A percentile compares a stretch with the other conserved stretches of the same genome.
Conservation (phyloP, 768 basidiomycete species). For the Pholiota molesta region DNA sequence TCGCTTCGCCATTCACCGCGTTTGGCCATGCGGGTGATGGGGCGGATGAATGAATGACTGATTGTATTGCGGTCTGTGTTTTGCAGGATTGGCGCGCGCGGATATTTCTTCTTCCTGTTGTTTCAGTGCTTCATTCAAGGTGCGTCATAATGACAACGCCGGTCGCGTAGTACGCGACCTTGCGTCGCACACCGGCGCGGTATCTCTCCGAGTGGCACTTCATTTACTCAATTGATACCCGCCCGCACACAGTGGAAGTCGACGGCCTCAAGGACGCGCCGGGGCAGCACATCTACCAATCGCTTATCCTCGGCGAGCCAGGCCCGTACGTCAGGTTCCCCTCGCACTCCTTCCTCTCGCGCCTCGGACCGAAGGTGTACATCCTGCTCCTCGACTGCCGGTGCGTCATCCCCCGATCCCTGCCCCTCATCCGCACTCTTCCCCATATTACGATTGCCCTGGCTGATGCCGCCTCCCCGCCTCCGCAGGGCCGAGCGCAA, state of each 20-base stretch:
- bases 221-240: not conserved
- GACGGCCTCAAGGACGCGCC: constrained; percentile 73
- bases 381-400: constrained; percentile 85
- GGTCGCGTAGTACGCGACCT: too few species aligned
- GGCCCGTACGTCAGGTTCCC: constrained; percentile 82
- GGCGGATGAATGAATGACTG: not conserved
- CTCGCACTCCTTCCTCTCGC: constrained; percentile 82
- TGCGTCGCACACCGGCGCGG: too few species aligned
- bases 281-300: constrained; percentile 67
- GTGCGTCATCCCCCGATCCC: constrained; percentile 40
- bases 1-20: not conserved
- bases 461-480: not conserved
- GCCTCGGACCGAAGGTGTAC: constrained; percentile 75
- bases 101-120: constrained; percentile 92
- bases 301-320: constrained; percentile 69
- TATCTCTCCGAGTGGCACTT: not conserved
- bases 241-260: constrained; percentile 49
- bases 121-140: constrained; percentile 93
- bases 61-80: constrained; percentile 78
- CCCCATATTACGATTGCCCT: constrained; percentile 1
- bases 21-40: not conserved
- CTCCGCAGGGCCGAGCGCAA: constrained; percentile 76
- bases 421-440: not conserved
- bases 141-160: constrained; percentile 26
- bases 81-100: constrained; percentile 79